Base-by-base conservation (phyloP, 2,329 filamentous ascomycete genomes). In the Claviceps sp. region DNA sequence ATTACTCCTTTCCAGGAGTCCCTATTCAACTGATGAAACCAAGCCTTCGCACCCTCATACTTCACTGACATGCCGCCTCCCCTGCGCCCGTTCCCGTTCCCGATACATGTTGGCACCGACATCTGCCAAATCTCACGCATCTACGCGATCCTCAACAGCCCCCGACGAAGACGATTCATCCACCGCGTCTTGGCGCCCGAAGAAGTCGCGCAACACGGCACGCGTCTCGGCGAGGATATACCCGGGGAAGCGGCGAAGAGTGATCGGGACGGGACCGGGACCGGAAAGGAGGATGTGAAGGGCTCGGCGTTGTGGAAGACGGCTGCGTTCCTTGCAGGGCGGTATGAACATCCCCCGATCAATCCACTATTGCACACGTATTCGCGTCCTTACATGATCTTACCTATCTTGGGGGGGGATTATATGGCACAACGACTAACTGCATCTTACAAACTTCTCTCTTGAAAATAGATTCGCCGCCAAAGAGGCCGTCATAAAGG, bases 401-500 rank as follows among this genome's bases (percentile, higher is more conserved):
- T 11, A 30, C 10, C 10, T 4, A 30, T 4, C 30, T 30, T 30
- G 11, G 8, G 8, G 30, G 30, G 8, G 4, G 4, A 24, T 24
- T 24, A 5, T 24, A 5, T 6, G 24, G 24, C 24, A 34, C 30
- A 34, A 34, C 10, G 30, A 34, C 30, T 34, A 34, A 34, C 30
- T 34, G 30, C 30, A 4, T 34, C 30, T 11, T 34, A 2, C 3
- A 10, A 11, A 34, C 30, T 11, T 34, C 30, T 11, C 7, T 30
- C 30, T 30, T 39, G n/a, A 22, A 24, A 13, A 8, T 48, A 78
- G 81, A 50, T 85, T 83, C 62, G 84, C 85, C 1, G 85, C 84
- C 7, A 89, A 89, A 62, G 87, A 89, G 66, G 86, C 85, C 1
- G 77, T 76, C 50, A 81, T 86, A 57, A 89, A 90, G 68, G 85